Evolutionary conservation across 2,329 filamentous ascomycete genomes (phyloP).

Genomic region (Blastomyces gilchristii): DNA sequence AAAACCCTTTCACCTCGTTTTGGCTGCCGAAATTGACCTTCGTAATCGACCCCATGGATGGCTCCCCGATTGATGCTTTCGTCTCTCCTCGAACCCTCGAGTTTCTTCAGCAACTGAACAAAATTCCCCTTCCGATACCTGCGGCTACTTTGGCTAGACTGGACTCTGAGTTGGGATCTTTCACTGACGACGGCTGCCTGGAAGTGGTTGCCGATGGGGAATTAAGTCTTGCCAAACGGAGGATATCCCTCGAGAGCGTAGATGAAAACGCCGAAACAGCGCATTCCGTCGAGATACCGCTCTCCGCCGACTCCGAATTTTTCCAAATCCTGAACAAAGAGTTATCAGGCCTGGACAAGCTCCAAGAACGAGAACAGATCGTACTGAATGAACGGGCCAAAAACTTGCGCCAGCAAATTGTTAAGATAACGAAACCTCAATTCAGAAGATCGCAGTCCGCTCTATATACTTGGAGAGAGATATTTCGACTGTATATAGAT

Average conservation of each 20-base stretch:
- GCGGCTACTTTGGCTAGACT: not conserved
- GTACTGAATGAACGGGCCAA: conserved; percentile 54
- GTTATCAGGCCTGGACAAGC: conserved; percentile 55
- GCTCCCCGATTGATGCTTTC: conserved; percentile 57
- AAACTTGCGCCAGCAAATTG: conserved; percentile 54
- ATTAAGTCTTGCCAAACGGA: not conserved
- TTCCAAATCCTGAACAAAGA: conserved; percentile 66
- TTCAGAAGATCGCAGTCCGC: conserved; percentile 53
- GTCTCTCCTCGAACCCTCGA: conserved; percentile 55
- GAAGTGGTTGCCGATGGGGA: not conserved
- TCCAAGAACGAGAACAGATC: conserved; percentile 57
- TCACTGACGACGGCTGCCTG: not conserved
- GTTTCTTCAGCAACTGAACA: conserved; percentile 52
- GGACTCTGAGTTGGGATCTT: not conserved
- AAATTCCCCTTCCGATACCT: conserved; percentile 15
- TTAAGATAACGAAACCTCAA: conserved; percentile 51
- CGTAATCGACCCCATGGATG: conserved; percentile 55
- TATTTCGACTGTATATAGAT: conserved; percentile 74
- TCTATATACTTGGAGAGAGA: conserved; percentile 64
- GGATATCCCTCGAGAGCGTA: not conserved
- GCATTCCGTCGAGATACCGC: conserved; percentile 57
- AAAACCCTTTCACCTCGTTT: conserved; percentile 30
- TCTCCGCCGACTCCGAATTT: conserved; percentile 69
- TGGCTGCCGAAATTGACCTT: conserved; percentile 62
- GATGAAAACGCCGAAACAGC: conserved; percentile 13